Percentiles rank a stretch among this genome's conserved stretches.
Conservation (phyloP, 208 protist genomes). For the Crithidia thermophila region DNA sequence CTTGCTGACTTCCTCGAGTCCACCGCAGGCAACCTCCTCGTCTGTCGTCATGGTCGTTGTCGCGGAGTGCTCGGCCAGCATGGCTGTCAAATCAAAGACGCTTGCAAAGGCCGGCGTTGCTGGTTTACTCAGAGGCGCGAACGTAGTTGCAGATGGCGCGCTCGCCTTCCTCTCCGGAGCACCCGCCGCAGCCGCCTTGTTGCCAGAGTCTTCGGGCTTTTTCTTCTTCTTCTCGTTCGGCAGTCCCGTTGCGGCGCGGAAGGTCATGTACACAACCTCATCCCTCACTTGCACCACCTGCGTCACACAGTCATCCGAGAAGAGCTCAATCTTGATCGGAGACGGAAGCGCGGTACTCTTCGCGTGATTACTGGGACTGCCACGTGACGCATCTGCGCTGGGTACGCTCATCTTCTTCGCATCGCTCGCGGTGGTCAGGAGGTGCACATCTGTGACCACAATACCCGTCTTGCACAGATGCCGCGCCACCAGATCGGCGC, state of each 20-base stretch:
- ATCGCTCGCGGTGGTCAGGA: conserved; percentile 10
- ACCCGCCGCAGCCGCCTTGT: background rate
- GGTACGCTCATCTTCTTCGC: background rate
- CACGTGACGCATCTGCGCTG: conserved; percentile 54
- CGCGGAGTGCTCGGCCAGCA: background rate
- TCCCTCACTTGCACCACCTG: conserved; percentile 68
- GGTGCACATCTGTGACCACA: conserved; percentile 23
- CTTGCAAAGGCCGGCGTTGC: background rate
- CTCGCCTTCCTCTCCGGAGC: background rate
- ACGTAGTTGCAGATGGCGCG: background rate
- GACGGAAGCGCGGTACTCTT: conserved; percentile 1
- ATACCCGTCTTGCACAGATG: conserved; percentile 24
- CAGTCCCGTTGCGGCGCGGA: conserved; percentile 11
- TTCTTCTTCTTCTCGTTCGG: background rate
- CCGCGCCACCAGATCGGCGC: conserved; percentile 2
- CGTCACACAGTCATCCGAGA: conserved; percentile 72
- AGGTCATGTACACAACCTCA: conserved; percentile 76
- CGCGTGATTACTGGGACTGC: conserved; percentile 15
- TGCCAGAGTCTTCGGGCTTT: background rate
- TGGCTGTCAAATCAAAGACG: background rate
- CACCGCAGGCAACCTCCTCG: background rate
- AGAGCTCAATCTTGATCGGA: conserved; percentile 47
- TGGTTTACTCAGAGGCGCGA: background rate
- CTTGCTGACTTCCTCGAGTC: background rate
- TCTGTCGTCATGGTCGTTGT: background rate